Percentiles rank a stretch among this genome's conserved stretches.
Conservation (phyloP, 75 land plant species). For the Pinus albicaulis region DNA sequence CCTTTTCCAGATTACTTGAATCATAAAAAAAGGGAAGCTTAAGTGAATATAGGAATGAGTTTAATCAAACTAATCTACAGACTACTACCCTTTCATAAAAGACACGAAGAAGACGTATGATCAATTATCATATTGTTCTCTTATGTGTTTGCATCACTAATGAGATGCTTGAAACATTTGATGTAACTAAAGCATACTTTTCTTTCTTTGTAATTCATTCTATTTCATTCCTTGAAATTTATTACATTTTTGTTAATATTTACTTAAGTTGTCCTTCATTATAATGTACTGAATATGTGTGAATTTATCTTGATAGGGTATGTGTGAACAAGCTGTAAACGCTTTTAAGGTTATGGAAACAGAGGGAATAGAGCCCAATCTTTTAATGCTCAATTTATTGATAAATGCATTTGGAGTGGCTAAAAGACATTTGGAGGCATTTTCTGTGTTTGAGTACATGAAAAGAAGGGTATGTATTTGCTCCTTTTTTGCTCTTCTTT, state of each 20-base stretch:
- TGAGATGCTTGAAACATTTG: background rate
- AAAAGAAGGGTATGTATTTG: conserved; percentile 67
- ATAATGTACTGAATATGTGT: background rate
- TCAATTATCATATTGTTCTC: background rate
- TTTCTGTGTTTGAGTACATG: conserved; percentile 87
- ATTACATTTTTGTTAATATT: background rate
- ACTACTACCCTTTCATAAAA: background rate
- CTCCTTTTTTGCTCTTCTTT: background rate
- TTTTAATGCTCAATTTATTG: conserved; percentile 78
- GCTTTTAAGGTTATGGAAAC: conserved; percentile 82
- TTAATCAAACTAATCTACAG: too few species aligned
- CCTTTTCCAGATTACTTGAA: background rate
- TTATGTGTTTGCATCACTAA: background rate
- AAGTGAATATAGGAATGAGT: too few species aligned
- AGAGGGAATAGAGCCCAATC: conserved; percentile 73
- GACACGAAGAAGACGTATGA: background rate
- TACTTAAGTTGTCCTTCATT: background rate
- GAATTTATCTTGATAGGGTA: conserved; percentile 50
- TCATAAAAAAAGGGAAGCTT: background rate
- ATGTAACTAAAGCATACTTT: background rate
- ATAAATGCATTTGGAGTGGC: conserved; percentile 98
- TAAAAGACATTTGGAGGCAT: conserved; percentile 77
- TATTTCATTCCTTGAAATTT: background rate
- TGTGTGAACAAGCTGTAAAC: conserved; percentile 91
- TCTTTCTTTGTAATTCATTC: background rate